Evolutionary conservation across 2,329 filamentous ascomycete species (phyloP), one percentile per base, ranked within the genome.

Genomic region (Coniochaeta sp.): DNA sequence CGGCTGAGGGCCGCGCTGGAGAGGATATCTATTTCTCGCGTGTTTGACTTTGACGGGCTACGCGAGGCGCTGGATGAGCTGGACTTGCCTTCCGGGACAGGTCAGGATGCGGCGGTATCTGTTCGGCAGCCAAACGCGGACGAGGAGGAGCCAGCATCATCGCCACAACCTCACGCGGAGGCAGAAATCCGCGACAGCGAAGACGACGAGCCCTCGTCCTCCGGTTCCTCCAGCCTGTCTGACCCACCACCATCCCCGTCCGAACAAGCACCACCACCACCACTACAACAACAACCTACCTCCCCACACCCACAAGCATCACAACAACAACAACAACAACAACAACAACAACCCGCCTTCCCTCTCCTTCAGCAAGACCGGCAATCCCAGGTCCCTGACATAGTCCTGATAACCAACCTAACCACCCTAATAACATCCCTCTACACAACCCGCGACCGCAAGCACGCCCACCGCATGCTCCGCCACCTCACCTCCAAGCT

Each of bases 41-140:
- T 84, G 1, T 85, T 85, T 56, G 79, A 83, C 53, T 57, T 81
- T 10, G 73, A 82, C 45, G 82, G 82, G 0, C 57, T 85, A n/a
- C 75, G 71, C 71, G 79, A 84, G 60, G 79, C 79, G 1, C 58
- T 85, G 30, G 64, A 61, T 2, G 82, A 85, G 57, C 57, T 82
- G 31, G 70, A 74, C 12, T 50, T 51, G 5, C 30, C 22, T 24
- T 54, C 48, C 14, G 26, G 32, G 20, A n/a, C 22, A 24, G 40
- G 5, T 13, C 38, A 14, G 8, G n/a, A n/a, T n/a, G n/a, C n/a
- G n/a, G n/a, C n/a, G n/a, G n/a, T n/a, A n/a, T n/a, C n/a, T n/a
- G n/a, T n/a, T n/a, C n/a, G n/a, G n/a, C n/a, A n/a, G n/a, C n/a
- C n/a, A n/a, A n/a, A n/a, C n/a, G 24, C 47, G n/a, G n/a, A n/a